These are phyloP conservation scores for Wickerhamiella azyma DNA, from an alignment of 805 yeast species.

Conservation along the genomic window DNA sequence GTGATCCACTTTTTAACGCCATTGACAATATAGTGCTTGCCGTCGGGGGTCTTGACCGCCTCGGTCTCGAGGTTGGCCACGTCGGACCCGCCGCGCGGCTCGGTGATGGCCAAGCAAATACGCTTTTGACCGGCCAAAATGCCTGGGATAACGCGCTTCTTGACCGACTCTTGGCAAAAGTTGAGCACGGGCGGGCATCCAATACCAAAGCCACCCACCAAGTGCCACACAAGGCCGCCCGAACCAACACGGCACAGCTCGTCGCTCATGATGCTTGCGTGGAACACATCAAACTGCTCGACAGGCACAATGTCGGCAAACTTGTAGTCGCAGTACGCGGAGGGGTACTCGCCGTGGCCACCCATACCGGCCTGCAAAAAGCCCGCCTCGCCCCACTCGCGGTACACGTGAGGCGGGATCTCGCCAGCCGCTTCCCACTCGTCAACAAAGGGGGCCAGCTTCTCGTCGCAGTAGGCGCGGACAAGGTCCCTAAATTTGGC, in stretches of 20 bases:
- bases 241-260: constrained; percentile 31
- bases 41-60: constrained; percentile 29
- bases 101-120: constrained; percentile 31
- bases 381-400: constrained; percentile 28
- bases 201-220: constrained; percentile 31
- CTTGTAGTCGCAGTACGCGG: constrained; percentile 23
- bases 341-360: constrained; percentile 25
- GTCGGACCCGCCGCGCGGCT: constrained; percentile 34
- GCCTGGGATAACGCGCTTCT: constrained; percentile 27
- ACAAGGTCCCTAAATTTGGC: constrained; percentile 28
- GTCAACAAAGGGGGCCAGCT: constrained; percentile 28
- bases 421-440: constrained; percentile 32
- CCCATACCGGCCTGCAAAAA: constrained; percentile 25
- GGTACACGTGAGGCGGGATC: constrained; percentile 23
- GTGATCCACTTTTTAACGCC: constrained; percentile 36
- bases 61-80: constrained; percentile 31
- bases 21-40: constrained; percentile 30
- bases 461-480: constrained; percentile 29
- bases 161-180: constrained; percentile 23
- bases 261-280: constrained; percentile 27
- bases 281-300: constrained; percentile 28
- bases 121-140: constrained; percentile 29
- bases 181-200: constrained; percentile 31
- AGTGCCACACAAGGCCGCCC: constrained; percentile 31
- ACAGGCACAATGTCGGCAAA: constrained; percentile 23